Evolutionary conservation across 345 rosid genomes (phyloP).

Genomic region (Ailanthus altissimus): DNA sequence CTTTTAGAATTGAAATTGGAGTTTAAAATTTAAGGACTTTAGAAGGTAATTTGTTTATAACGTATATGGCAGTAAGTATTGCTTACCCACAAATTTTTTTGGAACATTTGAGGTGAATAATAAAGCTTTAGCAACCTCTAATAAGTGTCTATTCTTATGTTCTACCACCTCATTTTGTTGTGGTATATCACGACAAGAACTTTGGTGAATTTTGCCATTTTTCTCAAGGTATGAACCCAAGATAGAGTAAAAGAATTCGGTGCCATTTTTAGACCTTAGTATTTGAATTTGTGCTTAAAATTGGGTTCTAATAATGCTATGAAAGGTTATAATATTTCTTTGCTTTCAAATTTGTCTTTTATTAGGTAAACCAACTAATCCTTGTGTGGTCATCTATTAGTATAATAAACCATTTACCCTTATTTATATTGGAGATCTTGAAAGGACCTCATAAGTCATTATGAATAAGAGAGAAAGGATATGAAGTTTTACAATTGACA

Average conservation of each 20-base stretch:
- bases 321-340: background rate
- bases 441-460: too few relatives aligned
- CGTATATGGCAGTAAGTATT: background rate
- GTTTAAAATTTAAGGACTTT: background rate
- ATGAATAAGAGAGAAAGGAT: background rate
- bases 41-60: background rate
- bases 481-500: background rate
- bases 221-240: too few relatives aligned
- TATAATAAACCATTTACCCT: too few relatives aligned
- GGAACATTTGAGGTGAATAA: background rate
- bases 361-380: background rate
- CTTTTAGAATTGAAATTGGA: background rate
- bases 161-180: too few relatives aligned
- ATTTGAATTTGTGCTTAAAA: background rate
- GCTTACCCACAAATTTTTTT: background rate
- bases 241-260: too few relatives aligned
- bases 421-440: too few relatives aligned
- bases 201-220: too few relatives aligned
- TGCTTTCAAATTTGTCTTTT: background rate
- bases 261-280: background rate
- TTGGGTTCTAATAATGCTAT: background rate
- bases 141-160: background rate
- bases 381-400: background rate
- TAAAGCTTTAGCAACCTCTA: background rate
- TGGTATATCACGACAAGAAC: too few relatives aligned